Conservation (phyloP, 1,284 basidiomycete species). For the Ceratorhiza oryzae-sativae region DNA sequence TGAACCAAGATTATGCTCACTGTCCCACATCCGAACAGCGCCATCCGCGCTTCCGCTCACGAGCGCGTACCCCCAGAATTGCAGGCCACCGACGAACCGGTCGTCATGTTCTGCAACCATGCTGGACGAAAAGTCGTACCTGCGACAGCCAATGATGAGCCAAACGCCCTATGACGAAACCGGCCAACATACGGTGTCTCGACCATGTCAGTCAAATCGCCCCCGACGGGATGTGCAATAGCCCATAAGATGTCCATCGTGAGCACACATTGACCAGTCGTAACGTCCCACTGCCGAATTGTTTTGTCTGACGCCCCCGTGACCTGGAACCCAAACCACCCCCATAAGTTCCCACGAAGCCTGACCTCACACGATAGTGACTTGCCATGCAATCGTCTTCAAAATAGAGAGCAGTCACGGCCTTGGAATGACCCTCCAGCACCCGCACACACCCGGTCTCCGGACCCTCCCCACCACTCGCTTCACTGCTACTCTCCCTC, state of each 20-base stretch:
- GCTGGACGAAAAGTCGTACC: conserved; percentile 63
- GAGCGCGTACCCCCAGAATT: conserved; percentile 98
- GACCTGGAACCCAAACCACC: conserved; percentile 60
- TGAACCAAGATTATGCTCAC: conserved; percentile 59
- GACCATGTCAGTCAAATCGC: conserved; percentile 8
- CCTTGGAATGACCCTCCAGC: conserved; percentile 91
- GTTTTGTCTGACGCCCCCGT: conserved; percentile 99
- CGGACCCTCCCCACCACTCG: conserved; percentile 23
- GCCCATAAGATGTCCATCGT: conserved; percentile 99
- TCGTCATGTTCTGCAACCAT: conserved; percentile 79
- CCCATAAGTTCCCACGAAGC: background rate
- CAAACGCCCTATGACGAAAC: conserved; percentile 51
- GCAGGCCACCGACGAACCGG: conserved; percentile 95
- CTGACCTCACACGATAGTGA: conserved; percentile 37
- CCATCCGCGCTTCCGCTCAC: conserved; percentile 97
- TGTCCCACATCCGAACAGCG: conserved; percentile 99
- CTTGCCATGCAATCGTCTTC: conserved; percentile 90
- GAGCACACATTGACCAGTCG: conserved; percentile 96
- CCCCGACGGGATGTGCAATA: conserved; percentile 82
- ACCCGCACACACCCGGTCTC: conserved; percentile 67
- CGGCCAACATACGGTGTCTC: conserved; percentile 9
- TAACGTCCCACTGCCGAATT: conserved; percentile 96
- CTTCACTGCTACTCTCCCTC: conserved; percentile 45
- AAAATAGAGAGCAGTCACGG: conserved; percentile 92
- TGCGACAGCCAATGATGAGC: conserved; percentile 49